Base-by-base conservation (phyloP, 2,329 filamentous ascomycete species). In the Fusarium sp. region DNA sequence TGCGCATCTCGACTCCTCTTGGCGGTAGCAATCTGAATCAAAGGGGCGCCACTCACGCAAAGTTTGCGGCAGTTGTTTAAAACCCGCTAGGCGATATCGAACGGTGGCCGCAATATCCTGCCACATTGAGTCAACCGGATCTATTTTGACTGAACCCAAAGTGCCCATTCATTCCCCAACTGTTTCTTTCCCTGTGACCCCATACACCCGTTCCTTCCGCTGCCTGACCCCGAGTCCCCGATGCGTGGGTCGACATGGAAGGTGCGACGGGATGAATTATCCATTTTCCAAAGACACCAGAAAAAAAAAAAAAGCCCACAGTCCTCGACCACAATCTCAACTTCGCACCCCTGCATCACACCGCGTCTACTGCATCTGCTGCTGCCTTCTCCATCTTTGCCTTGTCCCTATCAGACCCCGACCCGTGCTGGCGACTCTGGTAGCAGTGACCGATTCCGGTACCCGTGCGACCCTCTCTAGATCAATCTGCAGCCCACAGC, bases 401-500 rank as follows among this genome's bases (percentile, higher is more conserved):
- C 62, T 69, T 53, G 62, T 56, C 22, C 38, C 40, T 56, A 65
- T 24, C 11, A 62, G 44, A 55, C 38, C 56, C 62, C 60, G 62
- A 53, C 63, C 49, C 42, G 16, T 64, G 64, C 40, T 64, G 53
- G 62, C 44, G 58, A 38, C 29, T 33, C 69, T 56, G 55, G 64
- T 68, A 56, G 27, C 27, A 46, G 42, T 55, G 38, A 44, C 67
- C 64, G 69, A 71, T 60, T 61, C 59, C 35, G 27, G 66, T 46
- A 58, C 61, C 58, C 36, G 72, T 76, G 66, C 29, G 38, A 70
- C 70, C 56, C 72, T 61, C 62, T 64, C 49, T 29, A 71, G 63
- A 72, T 75, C 70, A 75, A 61, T 68, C 57, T 72, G 72, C 66
- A 72, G 49, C 49, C 61, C 63, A 67, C 64, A 60, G 40, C 62